Conservation (phyloP, 129 eudicot species). For the Lonicera japonica region DNA sequence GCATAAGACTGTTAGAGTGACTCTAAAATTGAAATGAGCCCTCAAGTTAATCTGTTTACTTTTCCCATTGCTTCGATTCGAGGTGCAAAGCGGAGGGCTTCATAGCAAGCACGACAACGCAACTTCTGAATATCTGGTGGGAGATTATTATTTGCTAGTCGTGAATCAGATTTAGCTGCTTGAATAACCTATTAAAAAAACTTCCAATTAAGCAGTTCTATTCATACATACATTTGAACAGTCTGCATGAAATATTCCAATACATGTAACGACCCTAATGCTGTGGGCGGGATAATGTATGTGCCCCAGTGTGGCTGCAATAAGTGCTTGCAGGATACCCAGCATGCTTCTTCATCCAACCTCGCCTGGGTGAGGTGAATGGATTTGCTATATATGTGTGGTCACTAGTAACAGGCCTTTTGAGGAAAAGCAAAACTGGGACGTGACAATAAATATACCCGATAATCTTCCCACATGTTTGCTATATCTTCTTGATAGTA, state of each 20-base stretch:
- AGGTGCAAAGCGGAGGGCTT: constrained; percentile 87
- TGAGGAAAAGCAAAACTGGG: too few relatives aligned
- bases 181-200: constrained; percentile 61
- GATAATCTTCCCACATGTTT: constrained; percentile 73
- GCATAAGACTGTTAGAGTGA: not conserved
- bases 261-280: too few relatives aligned
- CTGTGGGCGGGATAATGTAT: too few relatives aligned
- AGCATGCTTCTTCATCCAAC: too few relatives aligned
- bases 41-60: constrained; percentile 24
- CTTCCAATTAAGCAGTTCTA: too few relatives aligned
- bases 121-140: constrained; percentile 92
- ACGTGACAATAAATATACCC: constrained; percentile 35
- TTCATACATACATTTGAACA: too few relatives aligned
- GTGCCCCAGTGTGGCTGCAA: too few relatives aligned
- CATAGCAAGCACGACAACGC: constrained; percentile 93
- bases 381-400: too few relatives aligned
- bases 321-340: too few relatives aligned
- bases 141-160: constrained; percentile 89
- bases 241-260: too few relatives aligned
- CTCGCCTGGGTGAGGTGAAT: too few relatives aligned
- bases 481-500: constrained; percentile 84
- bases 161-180: constrained; percentile 96
- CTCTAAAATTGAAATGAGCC: not conserved
- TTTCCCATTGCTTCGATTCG: constrained; percentile 89
- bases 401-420: too few relatives aligned